phyloP scores from a whole-genome alignment of 495 filamentous ascomycete genomes.

The Sabuloglossum arenarium region DNA sequence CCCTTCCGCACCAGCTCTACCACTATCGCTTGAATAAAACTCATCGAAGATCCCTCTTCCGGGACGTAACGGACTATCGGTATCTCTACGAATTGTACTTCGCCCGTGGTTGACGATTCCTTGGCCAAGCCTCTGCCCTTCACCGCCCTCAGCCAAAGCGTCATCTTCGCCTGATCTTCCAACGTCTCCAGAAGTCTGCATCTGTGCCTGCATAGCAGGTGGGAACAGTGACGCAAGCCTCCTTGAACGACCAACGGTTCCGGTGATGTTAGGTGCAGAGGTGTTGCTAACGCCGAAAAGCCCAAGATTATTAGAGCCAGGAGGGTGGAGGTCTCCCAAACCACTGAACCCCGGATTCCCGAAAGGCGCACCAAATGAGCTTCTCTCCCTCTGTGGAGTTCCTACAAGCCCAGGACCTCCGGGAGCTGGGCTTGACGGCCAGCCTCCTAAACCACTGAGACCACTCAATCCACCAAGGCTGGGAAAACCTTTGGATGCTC shows the following conservation, averaged over 20 bases:
- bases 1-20: background rate
- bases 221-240: constrained; percentile 81
- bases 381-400: constrained; percentile 60
- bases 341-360: constrained; percentile 51
- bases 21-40: constrained; percentile 21
- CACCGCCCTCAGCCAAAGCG: constrained; percentile 21
- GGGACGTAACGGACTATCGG: constrained; percentile 39
- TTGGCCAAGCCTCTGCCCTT: background rate
- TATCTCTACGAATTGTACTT: constrained; percentile 22
- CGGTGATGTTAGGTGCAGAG: constrained; percentile 27
- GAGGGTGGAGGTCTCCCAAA: constrained; percentile 55
- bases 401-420: constrained; percentile 33
- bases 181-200: constrained; percentile 29
- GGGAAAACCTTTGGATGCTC: constrained; percentile 47
- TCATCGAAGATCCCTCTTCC: constrained; percentile 35
- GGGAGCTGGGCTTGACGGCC: constrained; percentile 29
- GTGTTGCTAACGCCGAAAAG: constrained; percentile 33
- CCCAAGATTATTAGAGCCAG: constrained; percentile 37
- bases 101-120: constrained; percentile 7
- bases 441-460: constrained; percentile 39
- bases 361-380: constrained; percentile 43
- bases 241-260: constrained; percentile 45
- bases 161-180: constrained; percentile 32
- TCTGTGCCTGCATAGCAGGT: constrained; percentile 69
- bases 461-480: constrained; percentile 39